These are phyloP conservation scores for Apiospora pterosperma DNA, from an alignment of 2,329 filamentous ascomycete genomes.

Conservation along the genomic window DNA sequence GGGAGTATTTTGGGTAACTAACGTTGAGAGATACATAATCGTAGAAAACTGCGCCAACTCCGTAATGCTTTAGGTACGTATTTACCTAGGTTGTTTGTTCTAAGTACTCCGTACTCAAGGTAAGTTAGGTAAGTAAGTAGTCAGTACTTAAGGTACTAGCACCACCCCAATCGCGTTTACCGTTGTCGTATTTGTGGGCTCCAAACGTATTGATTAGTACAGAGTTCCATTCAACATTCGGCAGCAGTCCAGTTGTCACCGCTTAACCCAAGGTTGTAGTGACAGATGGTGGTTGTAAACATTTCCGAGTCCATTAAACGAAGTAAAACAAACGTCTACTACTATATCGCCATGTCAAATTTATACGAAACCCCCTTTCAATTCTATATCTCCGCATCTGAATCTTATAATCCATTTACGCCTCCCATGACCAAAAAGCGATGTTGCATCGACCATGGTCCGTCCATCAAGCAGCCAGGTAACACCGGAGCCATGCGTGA, in stretches of 20 bases:
- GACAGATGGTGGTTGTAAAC: background rate
- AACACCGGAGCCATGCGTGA: constrained; percentile 6
- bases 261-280: too few species aligned
- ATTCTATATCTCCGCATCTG: background rate
- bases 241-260: too few species aligned
- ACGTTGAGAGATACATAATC: too few species aligned
- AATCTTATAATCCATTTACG: background rate
- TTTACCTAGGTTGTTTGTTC: background rate
- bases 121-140: background rate
- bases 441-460: background rate
- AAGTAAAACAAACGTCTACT: background rate
- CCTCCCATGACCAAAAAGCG: background rate
- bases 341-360: background rate
- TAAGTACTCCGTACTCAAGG: background rate
- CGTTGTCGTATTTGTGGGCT: too few species aligned
- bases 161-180: too few species aligned
- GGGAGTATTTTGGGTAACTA: too few species aligned
- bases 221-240: too few species aligned
- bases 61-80: background rate
- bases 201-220: too few species aligned
- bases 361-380: background rate
- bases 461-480: background rate
- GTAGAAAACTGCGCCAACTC: background rate
- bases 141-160: too few species aligned
- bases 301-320: background rate